A percentile compares a stretch with the other conserved stretches of the same genome.
phyloP scores from a whole-genome alignment of 2,329 filamentous ascomycete species.

The Fusarium guadeloupense region DNA sequence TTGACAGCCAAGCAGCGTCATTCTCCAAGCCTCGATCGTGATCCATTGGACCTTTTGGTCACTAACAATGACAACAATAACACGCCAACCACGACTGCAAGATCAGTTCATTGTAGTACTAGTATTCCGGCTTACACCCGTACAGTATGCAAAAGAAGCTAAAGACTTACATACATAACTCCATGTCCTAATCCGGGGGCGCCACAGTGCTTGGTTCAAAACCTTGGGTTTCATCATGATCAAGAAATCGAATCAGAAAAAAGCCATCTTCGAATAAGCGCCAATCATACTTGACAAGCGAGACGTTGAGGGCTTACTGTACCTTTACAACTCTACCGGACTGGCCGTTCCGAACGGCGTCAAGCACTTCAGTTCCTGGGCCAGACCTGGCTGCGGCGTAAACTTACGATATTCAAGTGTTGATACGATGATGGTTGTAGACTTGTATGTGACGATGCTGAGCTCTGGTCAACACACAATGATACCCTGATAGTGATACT shows the following conservation, averaged over 20 bases:
- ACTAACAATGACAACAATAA: background rate
- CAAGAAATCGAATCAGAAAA: background rate
- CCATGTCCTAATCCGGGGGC: slow-evolving; percentile 22
- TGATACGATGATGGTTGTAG: background rate
- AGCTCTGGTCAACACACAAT: background rate
- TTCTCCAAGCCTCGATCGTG: slow-evolving; percentile 5
- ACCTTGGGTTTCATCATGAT: slow-evolving; percentile 6
- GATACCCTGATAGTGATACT: background rate
- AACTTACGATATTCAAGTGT: background rate
- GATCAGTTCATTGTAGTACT: background rate
- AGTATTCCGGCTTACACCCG: background rate
- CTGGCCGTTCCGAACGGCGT: slow-evolving; percentile 17
- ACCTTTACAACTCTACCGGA: slow-evolving; percentile 45
- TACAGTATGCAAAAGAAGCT: background rate
- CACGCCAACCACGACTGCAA: slow-evolving; percentile 7
- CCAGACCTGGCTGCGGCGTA: slow-evolving; percentile 52
- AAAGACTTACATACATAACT: slow-evolving; percentile 16
- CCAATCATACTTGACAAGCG: slow-evolving; percentile 47
- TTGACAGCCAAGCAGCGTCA: slow-evolving; percentile 11
- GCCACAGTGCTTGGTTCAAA: slow-evolving; percentile 21
- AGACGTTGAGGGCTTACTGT: slow-evolving; percentile 50
- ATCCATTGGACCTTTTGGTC: background rate
- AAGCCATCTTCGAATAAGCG: slow-evolving; percentile 4
- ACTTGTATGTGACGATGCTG: background rate
- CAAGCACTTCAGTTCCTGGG: slow-evolving; percentile 9